Conservation (phyloP, 352 stramenopile species). For the Thraustotheca clavata region DNA sequence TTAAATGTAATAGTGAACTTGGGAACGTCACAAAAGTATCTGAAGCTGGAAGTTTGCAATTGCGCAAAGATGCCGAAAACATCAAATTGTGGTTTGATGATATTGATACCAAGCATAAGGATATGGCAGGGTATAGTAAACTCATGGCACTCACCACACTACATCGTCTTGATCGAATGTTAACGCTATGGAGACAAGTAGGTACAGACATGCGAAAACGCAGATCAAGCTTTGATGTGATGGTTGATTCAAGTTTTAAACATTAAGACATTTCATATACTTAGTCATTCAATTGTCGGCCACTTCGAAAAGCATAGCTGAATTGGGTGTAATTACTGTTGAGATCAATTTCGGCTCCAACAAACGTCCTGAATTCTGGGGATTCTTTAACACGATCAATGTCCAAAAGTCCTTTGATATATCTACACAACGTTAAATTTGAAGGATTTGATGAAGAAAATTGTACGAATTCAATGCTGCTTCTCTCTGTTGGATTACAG, state of each 20-base stretch:
- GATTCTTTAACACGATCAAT: not conserved
- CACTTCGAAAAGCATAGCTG: not conserved
- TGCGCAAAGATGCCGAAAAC: not conserved
- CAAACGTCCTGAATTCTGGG: not conserved
- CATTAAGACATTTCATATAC: not conserved
- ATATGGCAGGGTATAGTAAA: not conserved
- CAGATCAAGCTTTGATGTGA: slow-evolving; percentile 17
- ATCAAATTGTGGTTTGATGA: slow-evolving; percentile 10
- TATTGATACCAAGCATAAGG: not conserved
- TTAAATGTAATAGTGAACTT: not conserved
- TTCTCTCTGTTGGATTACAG: not conserved
- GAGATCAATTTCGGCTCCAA: not conserved
- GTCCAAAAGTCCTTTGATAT: not conserved
- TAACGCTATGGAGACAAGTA: not conserved
- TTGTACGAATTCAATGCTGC: not conserved
- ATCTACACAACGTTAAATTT: not conserved
- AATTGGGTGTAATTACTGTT: slow-evolving; percentile 4
- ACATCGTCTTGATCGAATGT: slow-evolving; percentile 4
- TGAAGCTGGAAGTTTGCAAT: not conserved
- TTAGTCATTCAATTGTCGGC: not conserved
- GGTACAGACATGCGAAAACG: not conserved
- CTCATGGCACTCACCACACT: not conserved
- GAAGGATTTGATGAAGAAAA: not conserved
- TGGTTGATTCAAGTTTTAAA: slow-evolving; percentile 4
- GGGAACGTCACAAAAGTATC: not conserved